Percentiles rank a stretch among this genome's conserved stretches.
Conservation (phyloP, 2,329 filamentous ascomycete genomes). For the Aspergillus tamarii region DNA sequence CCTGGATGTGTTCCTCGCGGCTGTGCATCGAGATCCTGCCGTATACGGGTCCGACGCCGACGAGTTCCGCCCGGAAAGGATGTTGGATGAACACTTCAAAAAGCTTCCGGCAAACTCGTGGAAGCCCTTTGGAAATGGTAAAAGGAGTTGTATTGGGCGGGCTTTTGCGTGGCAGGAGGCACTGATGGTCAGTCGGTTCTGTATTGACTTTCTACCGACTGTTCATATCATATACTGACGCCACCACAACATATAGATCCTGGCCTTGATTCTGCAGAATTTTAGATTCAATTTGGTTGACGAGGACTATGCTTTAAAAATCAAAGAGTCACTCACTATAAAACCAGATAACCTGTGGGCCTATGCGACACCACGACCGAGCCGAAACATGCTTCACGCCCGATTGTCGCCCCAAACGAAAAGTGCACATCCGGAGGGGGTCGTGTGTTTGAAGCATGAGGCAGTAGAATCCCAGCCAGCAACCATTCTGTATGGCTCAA, state of each 20-base stretch:
- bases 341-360: conserved; percentile 62
- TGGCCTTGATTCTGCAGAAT: conserved; percentile 67
- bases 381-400: neutral
- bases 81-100: conserved; percentile 70
- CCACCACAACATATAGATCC: no score
- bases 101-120: conserved; percentile 61
- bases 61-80: conserved; percentile 70
- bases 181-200: conserved; percentile 47
- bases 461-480: conserved; percentile 51
- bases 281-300: conserved; percentile 63
- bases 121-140: conserved; percentile 77
- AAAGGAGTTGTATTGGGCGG: conserved; percentile 71
- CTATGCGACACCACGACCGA: conserved; percentile 55
- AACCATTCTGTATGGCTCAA: conserved; percentile 71
- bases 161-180: conserved; percentile 76
- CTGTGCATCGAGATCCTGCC: conserved; percentile 63
- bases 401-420: no score
- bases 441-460: neutral
- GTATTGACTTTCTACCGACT: no score
- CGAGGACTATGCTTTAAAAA: conserved; percentile 52
- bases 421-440: no score
- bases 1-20: conserved; percentile 54
- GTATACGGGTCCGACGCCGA: conserved; percentile 68
- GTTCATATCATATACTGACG: no score
- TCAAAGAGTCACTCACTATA: conserved; percentile 44